A percentile compares a stretch with the other conserved stretches of the same genome.
These are phyloP conservation scores for Fusarium pseudoanthophilum DNA, from an alignment of 2,329 filamentous ascomycete genomes.

Conservation along the genomic window DNA sequence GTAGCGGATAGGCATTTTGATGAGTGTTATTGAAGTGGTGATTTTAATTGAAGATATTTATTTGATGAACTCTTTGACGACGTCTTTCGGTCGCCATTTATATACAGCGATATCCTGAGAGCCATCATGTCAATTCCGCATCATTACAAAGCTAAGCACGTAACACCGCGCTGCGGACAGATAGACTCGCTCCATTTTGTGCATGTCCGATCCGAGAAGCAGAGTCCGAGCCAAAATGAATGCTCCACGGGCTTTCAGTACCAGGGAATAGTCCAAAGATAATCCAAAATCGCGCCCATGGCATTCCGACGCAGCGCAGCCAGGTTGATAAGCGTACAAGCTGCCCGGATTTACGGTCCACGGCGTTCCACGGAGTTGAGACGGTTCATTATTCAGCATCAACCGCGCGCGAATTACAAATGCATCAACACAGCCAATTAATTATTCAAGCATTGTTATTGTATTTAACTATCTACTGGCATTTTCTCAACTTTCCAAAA, in stretches of 20 bases:
- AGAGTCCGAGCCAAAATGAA: not conserved
- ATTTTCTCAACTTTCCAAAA: too few species aligned
- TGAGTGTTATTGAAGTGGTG: not conserved
- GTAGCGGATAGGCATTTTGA: conserved; percentile 35
- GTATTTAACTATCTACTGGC: too few species aligned
- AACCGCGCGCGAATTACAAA: not conserved
- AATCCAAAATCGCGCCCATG: not conserved
- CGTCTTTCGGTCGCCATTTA: not conserved
- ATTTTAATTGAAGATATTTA: not conserved
- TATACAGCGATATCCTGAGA: not conserved
- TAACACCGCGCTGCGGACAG: not conserved
- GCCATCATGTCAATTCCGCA: not conserved
- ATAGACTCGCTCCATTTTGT: not conserved
- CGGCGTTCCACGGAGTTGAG: conserved; percentile 24
- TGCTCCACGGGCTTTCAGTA: not conserved
- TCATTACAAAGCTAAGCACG: conserved; percentile 1
- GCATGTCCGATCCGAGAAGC: not conserved
- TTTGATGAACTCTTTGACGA: not conserved
- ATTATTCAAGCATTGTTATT: too few species aligned
- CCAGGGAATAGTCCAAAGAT: too few species aligned
- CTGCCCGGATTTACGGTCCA: not conserved
- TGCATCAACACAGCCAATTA: too few species aligned
- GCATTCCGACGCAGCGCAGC: not conserved
- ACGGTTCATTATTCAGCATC: not conserved
- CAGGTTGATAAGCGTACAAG: not conserved